A percentile compares a stretch with the other conserved stretches of the same genome.
phyloP scores from a whole-genome alignment of 352 stramenopile genomes.

The Saprolegnia parasitica region DNA sequence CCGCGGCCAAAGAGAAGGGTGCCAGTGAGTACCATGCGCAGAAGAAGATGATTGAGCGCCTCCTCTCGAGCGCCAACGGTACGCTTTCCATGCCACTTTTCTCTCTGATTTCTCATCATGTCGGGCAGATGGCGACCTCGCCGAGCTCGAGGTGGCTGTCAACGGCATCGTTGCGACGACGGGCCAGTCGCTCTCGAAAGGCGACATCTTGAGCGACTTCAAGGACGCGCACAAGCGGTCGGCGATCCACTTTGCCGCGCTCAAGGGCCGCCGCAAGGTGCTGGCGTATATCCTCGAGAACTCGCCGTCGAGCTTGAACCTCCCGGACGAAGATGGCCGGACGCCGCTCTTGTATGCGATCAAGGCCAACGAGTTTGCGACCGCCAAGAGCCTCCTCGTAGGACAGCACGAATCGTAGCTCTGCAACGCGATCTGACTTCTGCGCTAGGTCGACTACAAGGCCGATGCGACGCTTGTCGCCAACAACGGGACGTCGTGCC shows the following conservation, averaged over 20 bases:
- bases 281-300: slow-evolving; percentile 64
- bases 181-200: slow-evolving; percentile 25
- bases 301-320: slow-evolving; percentile 44
- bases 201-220: slow-evolving; percentile 54
- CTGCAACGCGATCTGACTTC: neutral
- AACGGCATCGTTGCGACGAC: slow-evolving; percentile 53
- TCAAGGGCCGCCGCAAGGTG: slow-evolving; percentile 72
- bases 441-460: slow-evolving; percentile 33
- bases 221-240: slow-evolving; percentile 79
- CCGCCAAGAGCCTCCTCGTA: slow-evolving; percentile 54
- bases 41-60: slow-evolving; percentile 66
- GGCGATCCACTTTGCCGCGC: slow-evolving; percentile 72
- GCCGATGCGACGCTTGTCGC: slow-evolving; percentile 52
- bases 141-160: slow-evolving; percentile 60
- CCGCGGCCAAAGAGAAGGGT: slow-evolving; percentile 48
- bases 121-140: slow-evolving; percentile 61
- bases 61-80: slow-evolving; percentile 73
- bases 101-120: neutral
- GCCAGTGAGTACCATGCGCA: slow-evolving; percentile 70
- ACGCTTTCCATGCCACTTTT: slow-evolving; percentile 24
- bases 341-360: slow-evolving; percentile 63
- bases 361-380: slow-evolving; percentile 72
- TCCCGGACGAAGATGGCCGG: slow-evolving; percentile 64
- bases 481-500: slow-evolving; percentile 52
- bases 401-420: neutral